These are phyloP conservation scores for Fagus crenata DNA, from an alignment of 306 rosid genomes.

Conservation along the genomic window DNA sequence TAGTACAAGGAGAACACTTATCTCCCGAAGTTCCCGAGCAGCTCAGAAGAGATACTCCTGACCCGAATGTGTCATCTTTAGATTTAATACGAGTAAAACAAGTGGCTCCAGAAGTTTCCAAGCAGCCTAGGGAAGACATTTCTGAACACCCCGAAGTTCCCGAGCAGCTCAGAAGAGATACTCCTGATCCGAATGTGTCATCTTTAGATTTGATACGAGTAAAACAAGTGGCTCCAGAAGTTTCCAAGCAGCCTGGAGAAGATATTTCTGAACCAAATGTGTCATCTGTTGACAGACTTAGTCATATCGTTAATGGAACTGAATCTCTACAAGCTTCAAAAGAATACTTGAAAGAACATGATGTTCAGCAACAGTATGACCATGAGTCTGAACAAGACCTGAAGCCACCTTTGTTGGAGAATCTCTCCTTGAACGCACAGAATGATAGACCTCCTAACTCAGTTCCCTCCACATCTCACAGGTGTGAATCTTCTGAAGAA, in stretches of 20 bases:
- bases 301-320: constrained; percentile 40
- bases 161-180: constrained; percentile 15
- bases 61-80: constrained; percentile 31
- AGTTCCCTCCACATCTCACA: constrained; percentile 26
- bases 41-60: constrained; percentile 10
- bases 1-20: constrained; percentile 20
- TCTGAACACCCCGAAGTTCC: constrained; percentile 20
- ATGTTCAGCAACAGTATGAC: constrained; percentile 33
- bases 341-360: constrained; percentile 43
- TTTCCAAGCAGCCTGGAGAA: constrained; percentile 32
- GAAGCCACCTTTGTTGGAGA: constrained; percentile 43
- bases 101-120: constrained; percentile 38
- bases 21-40: constrained; percentile 26
- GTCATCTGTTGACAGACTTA: constrained; percentile 36
- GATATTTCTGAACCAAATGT: constrained; percentile 29
- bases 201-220: constrained; percentile 38
- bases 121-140: constrained; percentile 28
- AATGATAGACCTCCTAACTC: constrained; percentile 38
- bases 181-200: constrained; percentile 28
- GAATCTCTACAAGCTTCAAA: constrained; percentile 37
- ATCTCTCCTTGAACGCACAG: constrained; percentile 37
- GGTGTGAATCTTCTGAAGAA: constrained; percentile 43
- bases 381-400: constrained; percentile 43
- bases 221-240: constrained; percentile 38
- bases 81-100: constrained; percentile 39